A percentile compares a stretch with the other conserved stretches of the same genome.
phyloP scores from a whole-genome alignment of 73 alveolate genomes.

The Breviolum minutum region DNA sequence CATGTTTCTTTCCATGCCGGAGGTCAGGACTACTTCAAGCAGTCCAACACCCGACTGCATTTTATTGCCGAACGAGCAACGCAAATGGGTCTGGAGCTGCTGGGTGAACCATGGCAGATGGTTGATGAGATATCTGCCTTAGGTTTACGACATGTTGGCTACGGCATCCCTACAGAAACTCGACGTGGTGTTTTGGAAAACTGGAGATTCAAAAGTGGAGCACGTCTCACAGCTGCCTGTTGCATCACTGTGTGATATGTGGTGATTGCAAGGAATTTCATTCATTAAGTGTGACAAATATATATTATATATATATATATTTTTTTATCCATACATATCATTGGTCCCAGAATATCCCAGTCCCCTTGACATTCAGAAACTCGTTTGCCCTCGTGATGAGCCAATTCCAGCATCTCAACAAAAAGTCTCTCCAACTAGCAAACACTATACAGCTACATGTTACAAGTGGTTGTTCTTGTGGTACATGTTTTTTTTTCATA shows the following conservation, averaged over 20 bases:
- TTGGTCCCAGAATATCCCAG: too few species aligned
- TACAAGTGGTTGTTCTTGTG: too few species aligned
- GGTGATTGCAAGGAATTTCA: not conserved
- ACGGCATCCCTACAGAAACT: constrained; percentile 80
- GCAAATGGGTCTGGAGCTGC: constrained; percentile 50
- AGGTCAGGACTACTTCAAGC: constrained; percentile 95
- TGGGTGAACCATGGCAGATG: constrained; percentile 66
- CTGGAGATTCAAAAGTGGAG: not conserved
- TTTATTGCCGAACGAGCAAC: constrained; percentile 77
- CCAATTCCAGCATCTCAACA: too few species aligned
- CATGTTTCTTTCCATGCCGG: not conserved
- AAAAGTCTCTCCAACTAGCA: too few species aligned
- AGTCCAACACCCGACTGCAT: constrained; percentile 70
- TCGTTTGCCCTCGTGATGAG: too few species aligned
- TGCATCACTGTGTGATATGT: not conserved
- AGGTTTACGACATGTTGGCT: constrained; percentile 92
- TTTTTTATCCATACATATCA: too few species aligned
- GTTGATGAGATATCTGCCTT: constrained; percentile 92
- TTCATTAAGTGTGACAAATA: not conserved
- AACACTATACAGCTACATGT: too few species aligned
- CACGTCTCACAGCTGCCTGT: not conserved
- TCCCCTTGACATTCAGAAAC: too few species aligned
- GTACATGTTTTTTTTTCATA: too few species aligned
- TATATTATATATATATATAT: too few species aligned
- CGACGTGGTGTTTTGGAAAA: not conserved